phyloP scores from a whole-genome alignment of 108 stramenopile species.

The Pseudonitzschia multiseries region DNA sequence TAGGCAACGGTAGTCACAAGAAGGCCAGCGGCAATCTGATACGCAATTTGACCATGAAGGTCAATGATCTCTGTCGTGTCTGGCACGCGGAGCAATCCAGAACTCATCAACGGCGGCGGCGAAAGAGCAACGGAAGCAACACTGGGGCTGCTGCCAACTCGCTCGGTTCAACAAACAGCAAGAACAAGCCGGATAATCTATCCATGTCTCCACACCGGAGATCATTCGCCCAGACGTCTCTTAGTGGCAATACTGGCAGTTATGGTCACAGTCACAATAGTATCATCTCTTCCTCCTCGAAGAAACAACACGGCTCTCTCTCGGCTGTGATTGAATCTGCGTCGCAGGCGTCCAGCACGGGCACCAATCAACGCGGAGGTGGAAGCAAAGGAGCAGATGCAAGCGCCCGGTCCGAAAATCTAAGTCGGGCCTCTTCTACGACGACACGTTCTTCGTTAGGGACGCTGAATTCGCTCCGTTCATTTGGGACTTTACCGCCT shows the following conservation, averaged over 20 bases:
- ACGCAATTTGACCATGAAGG: slow-evolving; percentile 32
- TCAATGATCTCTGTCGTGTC: slow-evolving; percentile 24
- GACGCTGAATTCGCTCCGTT: slow-evolving; percentile 12
- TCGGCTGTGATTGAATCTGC: slow-evolving; percentile 24
- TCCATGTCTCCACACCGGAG: slow-evolving; percentile 21
- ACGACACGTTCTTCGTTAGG: slow-evolving; percentile 5
- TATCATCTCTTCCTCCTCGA: background rate
- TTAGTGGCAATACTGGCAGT: slow-evolving; percentile 8
- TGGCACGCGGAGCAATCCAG: slow-evolving; percentile 17
- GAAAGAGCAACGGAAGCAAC: background rate
- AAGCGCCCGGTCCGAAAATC: background rate
- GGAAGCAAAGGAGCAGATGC: slow-evolving; percentile 14
- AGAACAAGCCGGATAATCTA: slow-evolving; percentile 2
- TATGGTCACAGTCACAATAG: slow-evolving; percentile 2
- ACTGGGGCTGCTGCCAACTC: background rate
- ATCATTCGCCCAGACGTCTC: slow-evolving; percentile 29
- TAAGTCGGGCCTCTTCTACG: slow-evolving; percentile 11
- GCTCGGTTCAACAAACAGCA: background rate
- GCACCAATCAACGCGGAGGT: background rate
- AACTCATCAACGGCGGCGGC: background rate
- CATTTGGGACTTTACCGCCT: slow-evolving; percentile 15
- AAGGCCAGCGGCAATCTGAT: slow-evolving; percentile 15
- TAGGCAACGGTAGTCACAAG: slow-evolving; percentile 1
- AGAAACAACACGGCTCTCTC: slow-evolving; percentile 10
- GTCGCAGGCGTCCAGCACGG: slow-evolving; percentile 18